Conservation (phyloP, 441 rosid species). For the Jatropha podagrica region DNA sequence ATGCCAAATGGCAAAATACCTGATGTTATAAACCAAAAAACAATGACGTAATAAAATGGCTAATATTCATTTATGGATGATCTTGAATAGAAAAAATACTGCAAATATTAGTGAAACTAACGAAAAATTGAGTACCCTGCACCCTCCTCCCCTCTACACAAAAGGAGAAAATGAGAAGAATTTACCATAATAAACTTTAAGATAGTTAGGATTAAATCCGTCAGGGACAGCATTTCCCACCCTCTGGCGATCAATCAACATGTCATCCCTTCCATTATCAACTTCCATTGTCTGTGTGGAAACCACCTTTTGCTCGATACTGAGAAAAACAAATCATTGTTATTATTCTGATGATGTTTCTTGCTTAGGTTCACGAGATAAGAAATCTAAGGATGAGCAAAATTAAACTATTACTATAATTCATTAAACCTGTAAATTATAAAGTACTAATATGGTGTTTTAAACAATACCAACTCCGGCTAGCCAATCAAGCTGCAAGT, state of each 20-base stretch:
- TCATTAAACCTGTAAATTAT: not conserved
- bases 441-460: too few species aligned
- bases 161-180: not conserved
- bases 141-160: not conserved
- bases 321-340: not conserved
- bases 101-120: not conserved
- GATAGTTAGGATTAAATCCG: slow-evolving; percentile 47
- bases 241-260: slow-evolving; percentile 43
- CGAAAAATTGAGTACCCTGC: not conserved
- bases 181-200: slow-evolving; percentile 55
- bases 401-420: not conserved
- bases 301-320: not conserved
- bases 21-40: not conserved
- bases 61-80: not conserved
- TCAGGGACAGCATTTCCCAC: slow-evolving; percentile 26
- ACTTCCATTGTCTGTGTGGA: slow-evolving; percentile 20
- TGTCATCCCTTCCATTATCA: slow-evolving; percentile 41
- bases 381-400: not conserved
- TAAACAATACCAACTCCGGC: too few species aligned
- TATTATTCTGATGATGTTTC: too few species aligned
- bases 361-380: not conserved
- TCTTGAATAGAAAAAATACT: not conserved
- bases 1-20: not conserved
- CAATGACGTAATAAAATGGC: not conserved
- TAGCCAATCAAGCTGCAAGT: too few species aligned